Conservation (phyloP, 2,329 filamentous ascomycete genomes). For the Aspergillus quadricinctus region DNA sequence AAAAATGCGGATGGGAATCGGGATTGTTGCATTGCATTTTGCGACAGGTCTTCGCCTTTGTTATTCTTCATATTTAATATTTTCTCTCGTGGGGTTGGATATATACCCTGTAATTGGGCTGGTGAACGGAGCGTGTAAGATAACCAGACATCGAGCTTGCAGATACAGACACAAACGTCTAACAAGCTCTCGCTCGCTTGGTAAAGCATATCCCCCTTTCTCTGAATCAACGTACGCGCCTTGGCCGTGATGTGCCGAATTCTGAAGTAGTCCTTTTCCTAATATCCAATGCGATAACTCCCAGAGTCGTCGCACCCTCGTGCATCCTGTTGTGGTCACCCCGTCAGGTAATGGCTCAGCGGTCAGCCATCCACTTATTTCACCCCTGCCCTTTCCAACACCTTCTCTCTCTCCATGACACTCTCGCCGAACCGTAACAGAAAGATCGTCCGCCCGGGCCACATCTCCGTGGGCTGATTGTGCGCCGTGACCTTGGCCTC, state of each 20-base stretch:
- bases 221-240: background rate
- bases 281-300: background rate
- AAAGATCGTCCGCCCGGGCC: slow-evolving; percentile 95
- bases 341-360: background rate
- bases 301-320: background rate
- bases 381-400: slow-evolving; percentile 60
- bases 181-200: background rate
- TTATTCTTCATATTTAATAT: background rate
- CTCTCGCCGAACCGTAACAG: slow-evolving; percentile 87
- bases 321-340: background rate
- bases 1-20: slow-evolving; percentile 12
- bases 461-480: slow-evolving; percentile 71
- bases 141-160: slow-evolving; percentile 1
- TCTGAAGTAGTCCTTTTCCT: background rate
- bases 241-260: background rate
- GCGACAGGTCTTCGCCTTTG: background rate
- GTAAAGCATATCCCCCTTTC: background rate
- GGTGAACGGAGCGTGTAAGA: background rate
- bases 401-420: slow-evolving; percentile 86
- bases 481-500: slow-evolving; percentile 87
- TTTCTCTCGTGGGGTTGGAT: background rate
- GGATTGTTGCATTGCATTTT: slow-evolving; percentile 13
- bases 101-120: background rate
- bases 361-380: slow-evolving; percentile 28
- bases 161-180: background rate